Evolutionary conservation across 805 yeast genomes (phyloP), one percentile per base, ranked within the genome.

Genomic region (Priceomyces melissophilus): DNA sequence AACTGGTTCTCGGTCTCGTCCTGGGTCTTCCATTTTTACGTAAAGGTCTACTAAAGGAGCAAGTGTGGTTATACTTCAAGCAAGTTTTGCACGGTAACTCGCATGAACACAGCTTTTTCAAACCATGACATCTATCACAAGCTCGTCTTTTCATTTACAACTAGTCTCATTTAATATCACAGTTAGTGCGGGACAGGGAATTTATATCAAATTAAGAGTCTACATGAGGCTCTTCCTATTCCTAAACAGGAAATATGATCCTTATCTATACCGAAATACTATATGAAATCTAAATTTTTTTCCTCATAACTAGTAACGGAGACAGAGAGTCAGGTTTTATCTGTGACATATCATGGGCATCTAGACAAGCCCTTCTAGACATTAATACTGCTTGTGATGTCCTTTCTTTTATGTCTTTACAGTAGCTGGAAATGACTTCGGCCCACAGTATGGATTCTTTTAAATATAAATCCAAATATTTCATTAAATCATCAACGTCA

Each of bases 71-170:
- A 13, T 35, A 30, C 16, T 40, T 32, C 4, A n/a, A 10, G 36
- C 61, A 55, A 12, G 54, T 23, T 2, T 41, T 49, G 38, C 63
- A 58, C 1, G 58, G 57, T 1, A 14, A 17, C 2, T 41, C 46
- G 4, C 61, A 53, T 8, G 39, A 33, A 37, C 63, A 58, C 11
- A 45, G 47, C 39, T 56, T 57, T 37, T 58, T 58, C 13, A 51
- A 45, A 34, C 39, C 43, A 38, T 57, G 55, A 39, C 63, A 58
- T 32, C 55, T 39, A 32, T 58, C 63, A 42, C 63, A 58, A 11
- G 61, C 58, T 26, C 43, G 35, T 26, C 41, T 48, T 34, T 34
- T 34, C 10, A n/a, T n/a, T n/a, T n/a, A n/a, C n/a, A n/a, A n/a
- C n/a, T n/a, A n/a, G n/a, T n/a, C n/a, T n/a, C n/a, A n/a, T n/a